These are phyloP conservation scores for Sphaerobolus stellatus DNA, from an alignment of 1,284 basidiomycete genomes.

Conservation along the genomic window DNA sequence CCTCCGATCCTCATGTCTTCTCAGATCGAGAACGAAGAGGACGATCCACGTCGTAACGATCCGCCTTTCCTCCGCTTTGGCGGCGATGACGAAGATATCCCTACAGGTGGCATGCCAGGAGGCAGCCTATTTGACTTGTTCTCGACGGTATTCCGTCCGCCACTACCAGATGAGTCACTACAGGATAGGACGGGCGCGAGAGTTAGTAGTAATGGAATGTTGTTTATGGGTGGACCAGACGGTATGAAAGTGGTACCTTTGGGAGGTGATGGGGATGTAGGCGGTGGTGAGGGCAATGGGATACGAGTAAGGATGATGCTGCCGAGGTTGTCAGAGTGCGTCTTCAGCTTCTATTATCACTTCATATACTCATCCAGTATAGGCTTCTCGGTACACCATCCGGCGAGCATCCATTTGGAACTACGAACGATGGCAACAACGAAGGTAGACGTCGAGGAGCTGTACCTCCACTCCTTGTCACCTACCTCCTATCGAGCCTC, in stretches of 20 bases:
- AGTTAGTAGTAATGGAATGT: too few species aligned
- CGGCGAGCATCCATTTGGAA: too few species aligned
- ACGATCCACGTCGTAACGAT: constrained; percentile 83
- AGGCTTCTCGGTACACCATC: too few species aligned
- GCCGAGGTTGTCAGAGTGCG: constrained; percentile 33
- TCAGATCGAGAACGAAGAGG: constrained; percentile 67
- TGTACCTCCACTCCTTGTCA: constrained; percentile 2
- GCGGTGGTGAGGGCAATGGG: too few species aligned
- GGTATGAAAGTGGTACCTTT: constrained; percentile 43
- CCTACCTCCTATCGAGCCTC: constrained; percentile 59
- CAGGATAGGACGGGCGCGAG: too few species aligned
- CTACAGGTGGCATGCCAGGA: constrained; percentile 5
- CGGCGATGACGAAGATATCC: not conserved
- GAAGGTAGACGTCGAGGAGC: too few species aligned
- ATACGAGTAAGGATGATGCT: constrained; percentile 21
- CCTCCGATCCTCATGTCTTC: not conserved
- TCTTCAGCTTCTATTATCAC: constrained; percentile 2
- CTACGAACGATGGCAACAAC: too few species aligned
- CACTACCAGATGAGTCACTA: too few species aligned
- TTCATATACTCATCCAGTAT: too few species aligned
- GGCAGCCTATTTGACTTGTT: too few species aligned
- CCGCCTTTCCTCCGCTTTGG: too few species aligned
- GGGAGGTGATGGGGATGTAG: constrained; percentile 39
- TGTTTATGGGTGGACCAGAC: constrained; percentile 36
- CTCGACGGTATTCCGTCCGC: too few species aligned